Percentiles rank a stretch among this genome's conserved stretches.
These are phyloP conservation scores for Boehmeria nivea DNA, from an alignment of 306 rosid species.

Conservation along the genomic window DNA sequence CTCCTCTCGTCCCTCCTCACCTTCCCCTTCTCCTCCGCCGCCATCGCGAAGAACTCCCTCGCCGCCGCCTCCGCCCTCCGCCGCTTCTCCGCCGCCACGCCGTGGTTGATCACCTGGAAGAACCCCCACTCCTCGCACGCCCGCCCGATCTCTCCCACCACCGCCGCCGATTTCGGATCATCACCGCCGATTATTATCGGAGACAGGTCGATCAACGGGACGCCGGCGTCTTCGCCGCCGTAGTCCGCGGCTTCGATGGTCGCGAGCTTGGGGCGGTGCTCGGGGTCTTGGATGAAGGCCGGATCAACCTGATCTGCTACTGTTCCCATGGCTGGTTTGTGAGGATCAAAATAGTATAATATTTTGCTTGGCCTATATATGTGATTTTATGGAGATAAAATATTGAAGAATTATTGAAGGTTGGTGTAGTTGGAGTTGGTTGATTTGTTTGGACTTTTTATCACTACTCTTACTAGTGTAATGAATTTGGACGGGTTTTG, in stretches of 20 bases:
- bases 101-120: constrained; percentile 63
- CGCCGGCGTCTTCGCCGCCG: constrained; percentile 22
- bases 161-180: too few species aligned
- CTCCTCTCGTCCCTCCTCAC: constrained; percentile 24
- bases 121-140: constrained; percentile 76
- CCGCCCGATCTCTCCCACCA: constrained; percentile 42
- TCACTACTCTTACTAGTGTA: too few species aligned
- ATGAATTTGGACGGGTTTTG: too few species aligned
- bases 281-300: constrained; percentile 46
- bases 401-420: too few species aligned
- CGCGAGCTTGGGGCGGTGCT: constrained; percentile 49
- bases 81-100: constrained; percentile 35
- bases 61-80: constrained; percentile 30
- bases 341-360: too few species aligned
- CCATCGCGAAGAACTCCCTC: constrained; percentile 42
- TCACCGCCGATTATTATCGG: too few species aligned
- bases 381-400: too few species aligned
- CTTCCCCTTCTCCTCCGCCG: constrained; percentile 51
- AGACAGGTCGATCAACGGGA: constrained; percentile 61
- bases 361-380: too few species aligned
- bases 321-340: too few species aligned
- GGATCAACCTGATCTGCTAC: constrained; percentile 44
- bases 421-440: too few species aligned
- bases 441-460: too few species aligned
- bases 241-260: constrained; percentile 12